Evolutionary conservation across 2,329 filamentous ascomycete genomes (phyloP).

Genomic region (Ophiocordyceps australis): DNA sequence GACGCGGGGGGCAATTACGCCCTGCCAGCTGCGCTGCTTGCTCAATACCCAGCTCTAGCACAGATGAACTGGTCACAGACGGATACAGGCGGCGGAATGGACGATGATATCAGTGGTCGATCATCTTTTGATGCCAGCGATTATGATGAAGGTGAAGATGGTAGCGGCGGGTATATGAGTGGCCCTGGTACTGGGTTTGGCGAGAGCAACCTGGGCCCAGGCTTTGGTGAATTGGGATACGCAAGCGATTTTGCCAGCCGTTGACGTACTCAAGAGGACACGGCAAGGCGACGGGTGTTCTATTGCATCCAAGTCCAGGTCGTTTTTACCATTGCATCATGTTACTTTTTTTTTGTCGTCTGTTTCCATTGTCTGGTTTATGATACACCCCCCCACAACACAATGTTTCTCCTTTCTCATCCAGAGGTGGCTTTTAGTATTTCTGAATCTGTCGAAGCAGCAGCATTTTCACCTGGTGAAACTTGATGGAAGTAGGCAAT

Average conservation of each 20-base stretch:
- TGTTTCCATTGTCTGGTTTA: too few relatives aligned
- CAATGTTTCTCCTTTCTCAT: too few relatives aligned
- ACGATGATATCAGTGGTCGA: slow-evolving; percentile 60
- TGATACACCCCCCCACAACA: too few relatives aligned
- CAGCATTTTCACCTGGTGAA: too few relatives aligned
- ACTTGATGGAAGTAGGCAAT: too few relatives aligned
- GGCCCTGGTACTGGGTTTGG: slow-evolving; percentile 41
- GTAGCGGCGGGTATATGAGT: slow-evolving; percentile 48
- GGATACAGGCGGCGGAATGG: slow-evolving; percentile 51
- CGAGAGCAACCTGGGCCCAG: slow-evolving; percentile 35
- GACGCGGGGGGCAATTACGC: slow-evolving; percentile 40
- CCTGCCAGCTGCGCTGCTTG: slow-evolving; percentile 73
- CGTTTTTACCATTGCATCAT: not conserved
- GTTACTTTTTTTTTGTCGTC: not conserved
- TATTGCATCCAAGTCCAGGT: too few relatives aligned
- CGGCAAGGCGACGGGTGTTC: not conserved
- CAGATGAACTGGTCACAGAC: slow-evolving; percentile 61
- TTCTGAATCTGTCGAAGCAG: too few relatives aligned
- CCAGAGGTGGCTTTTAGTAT: too few relatives aligned
- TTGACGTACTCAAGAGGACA: too few relatives aligned
- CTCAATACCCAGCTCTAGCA: slow-evolving; percentile 86
- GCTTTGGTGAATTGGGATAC: slow-evolving; percentile 32
- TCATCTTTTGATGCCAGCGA: slow-evolving; percentile 73
- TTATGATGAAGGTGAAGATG: slow-evolving; percentile 56
- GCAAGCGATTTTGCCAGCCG: slow-evolving; percentile 32